Evolutionary conservation across 2,329 filamentous ascomycete genomes (phyloP).

Genomic region (Penicillium sp.): DNA sequence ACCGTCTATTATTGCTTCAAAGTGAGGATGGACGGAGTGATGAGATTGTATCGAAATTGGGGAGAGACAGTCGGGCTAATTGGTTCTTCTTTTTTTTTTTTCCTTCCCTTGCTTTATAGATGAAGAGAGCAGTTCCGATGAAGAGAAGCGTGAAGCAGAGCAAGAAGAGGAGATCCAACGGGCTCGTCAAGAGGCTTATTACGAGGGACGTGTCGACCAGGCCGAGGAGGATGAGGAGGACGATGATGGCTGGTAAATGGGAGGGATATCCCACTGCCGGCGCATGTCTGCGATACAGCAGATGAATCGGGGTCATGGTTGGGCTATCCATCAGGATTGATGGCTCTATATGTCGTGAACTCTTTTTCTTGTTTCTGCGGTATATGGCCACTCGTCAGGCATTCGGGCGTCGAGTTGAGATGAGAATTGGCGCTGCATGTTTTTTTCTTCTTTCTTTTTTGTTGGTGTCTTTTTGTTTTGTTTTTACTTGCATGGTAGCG

Average conservation of each 20-base stretch:
- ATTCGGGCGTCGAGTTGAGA: no score
- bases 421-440: neutral
- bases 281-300: neutral
- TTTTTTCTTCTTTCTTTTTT: neutral
- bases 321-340: no score
- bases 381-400: no score
- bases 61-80: neutral
- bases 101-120: neutral
- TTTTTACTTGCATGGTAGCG: no score
- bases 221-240: slow-evolving; percentile 9
- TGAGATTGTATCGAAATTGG: no score
- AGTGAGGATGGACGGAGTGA: no score
- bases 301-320: neutral
- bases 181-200: slow-evolving; percentile 14
- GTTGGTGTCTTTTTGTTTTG: neutral
- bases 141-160: no score
- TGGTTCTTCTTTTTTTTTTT: neutral
- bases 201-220: slow-evolving; percentile 18
- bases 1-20: no score
- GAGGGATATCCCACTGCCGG: neutral
- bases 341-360: no score
- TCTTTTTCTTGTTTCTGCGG: no score
- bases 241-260: slow-evolving; percentile 7
- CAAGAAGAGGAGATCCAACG: slow-evolving; percentile 6
- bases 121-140: slow-evolving; percentile 9